Evolutionary conservation across 2,329 filamentous ascomycete genomes (phyloP), one percentile per base, ranked within the genome.

Genomic region (Microdochium nivale): DNA sequence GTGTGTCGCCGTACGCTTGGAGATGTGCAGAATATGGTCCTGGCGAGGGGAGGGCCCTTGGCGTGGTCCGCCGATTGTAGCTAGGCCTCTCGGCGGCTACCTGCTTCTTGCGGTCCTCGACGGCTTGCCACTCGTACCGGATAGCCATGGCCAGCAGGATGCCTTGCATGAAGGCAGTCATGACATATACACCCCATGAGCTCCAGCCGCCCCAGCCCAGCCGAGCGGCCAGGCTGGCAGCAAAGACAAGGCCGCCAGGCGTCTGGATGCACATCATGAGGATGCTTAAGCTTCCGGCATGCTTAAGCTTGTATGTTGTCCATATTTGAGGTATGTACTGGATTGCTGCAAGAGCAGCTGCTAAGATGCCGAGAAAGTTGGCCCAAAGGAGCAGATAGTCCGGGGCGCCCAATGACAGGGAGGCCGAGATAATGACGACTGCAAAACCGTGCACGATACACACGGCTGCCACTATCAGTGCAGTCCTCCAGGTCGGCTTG

Each of bases 241-340:
- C 90, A 71, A 95, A 97, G 7, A 99, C 72, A 59, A 96, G 85
- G 53, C 90, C 90, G 0, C 94, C 94, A 0, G 94, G 94, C 0
- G 92, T 96, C 68, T 99, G 94, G 32, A 99, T 96, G 65, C 88
- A 87, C 91, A 99, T 97, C 87, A 96, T 97, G 3, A 90, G 86
- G 52, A 99, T 94, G 62, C 90, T 96, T 60, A 99, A 72, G 66
- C 90, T 96, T 51, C 90, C 90, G 2, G 95, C 87, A 60, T 91
- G 86, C 65, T 92, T 87, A 53, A 96, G 74, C 50, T 76, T 80
- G 70, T 88, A 95, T 0, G 94, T 99, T 50, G 88, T 96, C 72
- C 84, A 90, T 57, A 99, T 95, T 70, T 99, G 94, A 0, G 94
- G 94, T 16, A 99, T 74, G 68, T 97, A 99, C 70, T 99, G 94